These are phyloP conservation scores for Globisporangium solare DNA, from an alignment of 352 stramenopile genomes.

Conservation along the genomic window DNA sequence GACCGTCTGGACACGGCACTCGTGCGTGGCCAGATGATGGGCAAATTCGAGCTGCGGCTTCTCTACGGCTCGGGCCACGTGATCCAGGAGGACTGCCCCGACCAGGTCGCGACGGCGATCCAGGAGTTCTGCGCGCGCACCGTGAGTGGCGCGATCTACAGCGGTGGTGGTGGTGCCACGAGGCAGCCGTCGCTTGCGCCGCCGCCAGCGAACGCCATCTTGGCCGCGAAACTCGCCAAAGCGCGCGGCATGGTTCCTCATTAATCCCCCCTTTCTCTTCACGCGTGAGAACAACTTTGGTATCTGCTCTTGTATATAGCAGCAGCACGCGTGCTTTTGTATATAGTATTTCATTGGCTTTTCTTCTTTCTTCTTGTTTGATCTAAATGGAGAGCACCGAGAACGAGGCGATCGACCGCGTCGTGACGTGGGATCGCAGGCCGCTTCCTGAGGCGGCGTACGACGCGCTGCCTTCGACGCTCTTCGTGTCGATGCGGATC, in stretches of 20 bases:
- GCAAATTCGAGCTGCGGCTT: slow-evolving; percentile 85
- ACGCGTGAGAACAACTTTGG: not conserved
- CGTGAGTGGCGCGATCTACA: slow-evolving; percentile 30
- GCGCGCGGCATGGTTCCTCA: slow-evolving; percentile 59
- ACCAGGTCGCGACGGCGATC: slow-evolving; percentile 64
- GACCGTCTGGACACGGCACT: slow-evolving; percentile 86
- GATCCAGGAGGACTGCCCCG: slow-evolving; percentile 84
- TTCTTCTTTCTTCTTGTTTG: not conserved
- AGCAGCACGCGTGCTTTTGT: not conserved
- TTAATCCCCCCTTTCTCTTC: too few relatives aligned
- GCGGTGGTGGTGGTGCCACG: slow-evolving; percentile 16
- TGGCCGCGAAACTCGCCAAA: slow-evolving; percentile 53
- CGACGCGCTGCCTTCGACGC: slow-evolving; percentile 9
- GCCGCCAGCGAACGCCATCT: slow-evolving; percentile 22
- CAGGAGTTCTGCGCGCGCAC: slow-evolving; percentile 57
- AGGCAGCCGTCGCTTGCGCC: slow-evolving; percentile 21
- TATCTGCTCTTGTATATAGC: not conserved
- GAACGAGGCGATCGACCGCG: slow-evolving; percentile 37
- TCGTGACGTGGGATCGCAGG: slow-evolving; percentile 28
- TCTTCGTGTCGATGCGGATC: slow-evolving; percentile 55
- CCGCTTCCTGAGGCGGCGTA: not conserved
- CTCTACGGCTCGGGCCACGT: slow-evolving; percentile 87
- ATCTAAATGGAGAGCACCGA: slow-evolving; percentile 31
- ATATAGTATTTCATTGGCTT: not conserved
- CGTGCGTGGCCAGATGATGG: slow-evolving; percentile 88